Evolutionary conservation across 768 basidiomycete species (phyloP), one percentile per base, ranked within the genome.

Genomic region (Plicaturopsis crispa): DNA sequence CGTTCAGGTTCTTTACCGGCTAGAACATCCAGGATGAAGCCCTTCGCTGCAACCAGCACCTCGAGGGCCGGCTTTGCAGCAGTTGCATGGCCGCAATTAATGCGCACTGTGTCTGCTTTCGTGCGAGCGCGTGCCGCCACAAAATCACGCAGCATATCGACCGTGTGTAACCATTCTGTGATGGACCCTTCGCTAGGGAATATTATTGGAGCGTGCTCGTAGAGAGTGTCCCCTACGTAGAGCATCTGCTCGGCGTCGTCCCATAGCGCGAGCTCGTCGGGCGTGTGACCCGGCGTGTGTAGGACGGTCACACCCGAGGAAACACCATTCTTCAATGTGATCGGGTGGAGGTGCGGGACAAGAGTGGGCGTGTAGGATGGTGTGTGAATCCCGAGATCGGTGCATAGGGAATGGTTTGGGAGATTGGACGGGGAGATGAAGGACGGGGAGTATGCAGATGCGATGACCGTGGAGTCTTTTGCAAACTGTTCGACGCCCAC

Each of bases 261-360:
- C 56, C 72, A 78, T 3, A 75, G 44, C 1, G 72, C 73, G n/a
- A 75, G 52, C 46, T 74, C 68, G 54, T 78, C 77, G 2, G 75
- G 75, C 0, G 70, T 76, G 41, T 78, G 76, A 19, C 75, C 74
- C 0, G 75, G 73, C 0, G 73, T 75, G 43, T 78, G 75, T 39
- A 77, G 56, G 39, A 75, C 56, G 2, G 43, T 60, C 18, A 78
- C 44, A 1, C 63, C 65, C 3, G 50, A 48, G 21, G 57, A 54
- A 4, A 46, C 45, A n/a, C n/a, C n/a, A n/a, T n/a, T n/a, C n/a
- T n/a, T n/a, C n/a, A n/a, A n/a, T n/a, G n/a, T n/a, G 39, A 74
- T 54, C 14, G 39, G 40, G 37, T 66, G 43, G 13, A 53, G 53
- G 46, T 78, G 66, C 6, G 62, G 62, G 11, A 69, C 66, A n/a